Evolutionary conservation across 2,329 filamentous ascomycete species (phyloP).

Genomic region (Stagonosporopsis rhizophila): DNA sequence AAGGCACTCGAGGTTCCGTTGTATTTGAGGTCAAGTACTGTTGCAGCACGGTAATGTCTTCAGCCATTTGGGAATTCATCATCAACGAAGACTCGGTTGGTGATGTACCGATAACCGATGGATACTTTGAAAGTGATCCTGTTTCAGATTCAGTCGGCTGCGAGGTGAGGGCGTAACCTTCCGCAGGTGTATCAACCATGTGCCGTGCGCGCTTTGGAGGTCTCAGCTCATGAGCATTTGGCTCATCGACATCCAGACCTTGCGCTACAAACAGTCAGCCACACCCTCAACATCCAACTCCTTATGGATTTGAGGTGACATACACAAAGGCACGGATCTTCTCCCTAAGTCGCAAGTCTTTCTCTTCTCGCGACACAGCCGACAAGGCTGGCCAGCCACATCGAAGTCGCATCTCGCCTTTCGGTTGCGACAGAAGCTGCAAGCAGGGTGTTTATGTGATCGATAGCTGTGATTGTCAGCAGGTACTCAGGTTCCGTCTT

Average conservation of each 20-base stretch:
- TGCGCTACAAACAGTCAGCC: not conserved
- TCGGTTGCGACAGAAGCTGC: slow-evolving; percentile 22
- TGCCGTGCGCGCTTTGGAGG: not conserved
- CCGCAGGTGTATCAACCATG: not conserved
- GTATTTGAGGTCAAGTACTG: slow-evolving; percentile 24
- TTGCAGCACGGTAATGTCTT: slow-evolving; percentile 29
- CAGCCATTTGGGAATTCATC: slow-evolving; percentile 33
- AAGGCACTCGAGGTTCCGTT: not conserved
- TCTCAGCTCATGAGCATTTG: not conserved
- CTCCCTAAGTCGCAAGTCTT: slow-evolving; percentile 16
- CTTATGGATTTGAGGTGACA: not conserved
- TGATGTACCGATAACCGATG: slow-evolving; percentile 16
- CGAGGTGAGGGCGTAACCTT: not conserved
- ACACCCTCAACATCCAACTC: not conserved
- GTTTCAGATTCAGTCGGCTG: not conserved
- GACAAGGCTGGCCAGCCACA: slow-evolving; percentile 21
- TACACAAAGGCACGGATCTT: not conserved
- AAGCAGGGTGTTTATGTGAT: slow-evolving; percentile 23
- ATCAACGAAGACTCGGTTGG: slow-evolving; percentile 27
- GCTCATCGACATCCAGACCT: not conserved
- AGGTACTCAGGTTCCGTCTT: not conserved
- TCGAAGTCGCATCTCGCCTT: slow-evolving; percentile 28
- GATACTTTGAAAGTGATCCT: slow-evolving; percentile 4
- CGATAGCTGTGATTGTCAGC: slow-evolving; percentile 8
- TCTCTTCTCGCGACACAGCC: slow-evolving; percentile 24